These are phyloP conservation scores for Amorphotheca resinae DNA, from an alignment of 495 filamentous ascomycete species.

Conservation along the genomic window DNA sequence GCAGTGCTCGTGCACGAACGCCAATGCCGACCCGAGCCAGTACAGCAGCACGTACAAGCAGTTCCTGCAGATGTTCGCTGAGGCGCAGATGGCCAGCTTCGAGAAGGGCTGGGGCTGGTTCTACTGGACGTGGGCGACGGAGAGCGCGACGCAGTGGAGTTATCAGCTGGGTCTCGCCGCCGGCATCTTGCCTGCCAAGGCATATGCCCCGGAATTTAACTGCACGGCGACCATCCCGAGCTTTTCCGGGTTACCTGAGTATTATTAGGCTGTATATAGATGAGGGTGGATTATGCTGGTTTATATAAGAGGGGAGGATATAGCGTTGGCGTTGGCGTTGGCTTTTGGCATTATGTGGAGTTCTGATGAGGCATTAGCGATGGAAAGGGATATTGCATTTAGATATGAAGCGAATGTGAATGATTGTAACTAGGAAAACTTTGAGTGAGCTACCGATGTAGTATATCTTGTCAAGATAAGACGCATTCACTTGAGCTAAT, in stretches of 20 bases:
- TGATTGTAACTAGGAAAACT: too few relatives aligned
- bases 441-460: too few relatives aligned
- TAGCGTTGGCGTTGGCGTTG: slow-evolving; percentile 7
- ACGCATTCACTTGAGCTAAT: too few relatives aligned
- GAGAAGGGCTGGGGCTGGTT: slow-evolving; percentile 93
- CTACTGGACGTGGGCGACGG: slow-evolving; percentile 91
- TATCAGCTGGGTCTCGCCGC: slow-evolving; percentile 76
- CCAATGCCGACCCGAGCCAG: slow-evolving; percentile 55
- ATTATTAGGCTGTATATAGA: slow-evolving; percentile 37
- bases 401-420: too few relatives aligned
- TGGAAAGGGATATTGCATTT: too few relatives aligned
- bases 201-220: slow-evolving; percentile 62
- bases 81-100: slow-evolving; percentile 90
- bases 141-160: slow-evolving; percentile 81
- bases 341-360: slow-evolving; percentile 1
- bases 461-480: too few relatives aligned
- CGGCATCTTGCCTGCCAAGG: slow-evolving; percentile 70
- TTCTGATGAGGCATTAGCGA: not conserved
- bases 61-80: slow-evolving; percentile 79
- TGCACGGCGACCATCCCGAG: slow-evolving; percentile 58
- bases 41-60: slow-evolving; percentile 71
- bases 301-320: slow-evolving; percentile 1
- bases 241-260: slow-evolving; percentile 56
- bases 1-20: slow-evolving; percentile 56
- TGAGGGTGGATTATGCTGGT: not conserved